Evolutionary conservation across 1,139 yeast species (phyloP), one percentile per base, ranked within the genome.

Genomic region (Arxiozyma slooffiae): DNA sequence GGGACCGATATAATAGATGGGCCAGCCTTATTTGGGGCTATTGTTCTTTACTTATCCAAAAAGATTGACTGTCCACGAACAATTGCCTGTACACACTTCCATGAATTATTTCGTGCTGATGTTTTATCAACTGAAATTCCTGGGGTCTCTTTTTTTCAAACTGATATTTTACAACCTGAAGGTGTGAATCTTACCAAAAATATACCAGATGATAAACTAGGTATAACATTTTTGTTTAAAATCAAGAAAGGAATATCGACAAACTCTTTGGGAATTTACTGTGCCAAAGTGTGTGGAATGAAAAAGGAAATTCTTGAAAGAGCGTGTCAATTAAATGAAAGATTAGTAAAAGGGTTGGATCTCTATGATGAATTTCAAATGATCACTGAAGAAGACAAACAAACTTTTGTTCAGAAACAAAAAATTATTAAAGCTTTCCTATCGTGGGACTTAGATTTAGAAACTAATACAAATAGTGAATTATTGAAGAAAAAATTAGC

Each of bases 1-100:
- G 81, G 80, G 0, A 76, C 78, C 0, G 77, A 73, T 58, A 56
- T 67, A 0, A 53, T 66, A 36, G 78, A 76, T 54, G 79, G 79
- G 0, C 75, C 76, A 0, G 68, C 77, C 0, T 52, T 75, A 17
- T 67, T 74, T 52, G 77, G 76, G 1, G 60, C 75, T 0, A 58
- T 71, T 14, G 55, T 76, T 14, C 63, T 63, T 23, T 53, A 61
- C 18, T 53, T 73, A 7, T 53, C 61, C 1, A 43, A 50, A 2
- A 42, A 48, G 0, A 37, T 44, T 0, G 41, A 36, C 0, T 57
- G 71, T 38, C 72, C 76, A 0, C 59, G 72, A 45, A 58, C 68
- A 0, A 46, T 75, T 3, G 61, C 72, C 1, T 70, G 75, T 11
- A 75, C 79, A 0, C 79, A 76, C 61, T 73, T 72, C 51, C 72